These are phyloP conservation scores for Emergomyces orientalis DNA, from an alignment of 2,329 filamentous ascomycete species.

Conservation along the genomic window DNA sequence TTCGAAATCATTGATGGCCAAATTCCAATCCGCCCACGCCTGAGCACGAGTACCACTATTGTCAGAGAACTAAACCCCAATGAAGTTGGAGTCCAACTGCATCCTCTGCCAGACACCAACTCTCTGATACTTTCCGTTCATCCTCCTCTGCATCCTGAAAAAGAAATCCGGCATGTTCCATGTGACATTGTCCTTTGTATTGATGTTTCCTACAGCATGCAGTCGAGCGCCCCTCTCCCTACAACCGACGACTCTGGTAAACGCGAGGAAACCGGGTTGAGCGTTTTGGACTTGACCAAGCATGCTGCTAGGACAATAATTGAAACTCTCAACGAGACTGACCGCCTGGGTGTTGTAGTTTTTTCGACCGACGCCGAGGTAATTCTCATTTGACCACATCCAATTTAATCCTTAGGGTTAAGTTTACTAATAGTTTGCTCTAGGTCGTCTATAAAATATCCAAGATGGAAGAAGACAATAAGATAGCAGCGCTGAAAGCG, in stretches of 20 bases:
- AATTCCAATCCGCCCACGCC: conserved; percentile 2
- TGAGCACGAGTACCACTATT: neutral
- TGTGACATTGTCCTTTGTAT: conserved; percentile 55
- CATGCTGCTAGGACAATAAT: conserved; percentile 52
- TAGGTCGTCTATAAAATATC: conserved; percentile 38
- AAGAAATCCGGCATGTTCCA: conserved; percentile 31
- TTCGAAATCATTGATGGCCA: conserved; percentile 4
- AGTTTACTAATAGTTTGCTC: conserved; percentile 3
- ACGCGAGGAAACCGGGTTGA: conserved; percentile 43
- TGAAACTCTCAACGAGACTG: conserved; percentile 45
- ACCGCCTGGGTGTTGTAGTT: conserved; percentile 51
- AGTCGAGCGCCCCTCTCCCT: conserved; percentile 39
- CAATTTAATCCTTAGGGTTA: neutral
- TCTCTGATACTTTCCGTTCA: conserved; percentile 18
- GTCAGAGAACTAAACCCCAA: conserved; percentile 1
- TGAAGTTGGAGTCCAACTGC: conserved; percentile 11
- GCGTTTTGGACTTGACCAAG: conserved; percentile 51
- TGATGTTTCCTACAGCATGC: conserved; percentile 53
- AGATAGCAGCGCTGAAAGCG: conserved; percentile 33
- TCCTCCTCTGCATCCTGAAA: conserved; percentile 17
- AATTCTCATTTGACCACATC: neutral
- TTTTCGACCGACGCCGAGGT: conserved; percentile 39
- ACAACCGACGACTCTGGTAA: conserved; percentile 20
- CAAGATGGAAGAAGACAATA: conserved; percentile 42
- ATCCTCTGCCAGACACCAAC: conserved; percentile 14